phyloP scores from a whole-genome alignment of 345 rosid species.

The Orychophragmus violaceus region DNA sequence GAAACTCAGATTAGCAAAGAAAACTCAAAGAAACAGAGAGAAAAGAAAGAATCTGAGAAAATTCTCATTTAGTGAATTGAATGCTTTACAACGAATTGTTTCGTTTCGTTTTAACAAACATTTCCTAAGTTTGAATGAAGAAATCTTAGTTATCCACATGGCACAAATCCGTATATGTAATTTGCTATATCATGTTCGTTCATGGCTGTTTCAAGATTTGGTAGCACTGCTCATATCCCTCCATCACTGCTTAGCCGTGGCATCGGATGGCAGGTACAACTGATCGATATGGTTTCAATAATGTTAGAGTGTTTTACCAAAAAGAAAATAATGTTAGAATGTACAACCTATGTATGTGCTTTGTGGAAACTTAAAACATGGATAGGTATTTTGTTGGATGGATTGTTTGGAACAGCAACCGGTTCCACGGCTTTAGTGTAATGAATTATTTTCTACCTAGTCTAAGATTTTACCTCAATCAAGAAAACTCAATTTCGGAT shows the following conservation, averaged over 20 bases:
- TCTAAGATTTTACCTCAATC: neutral
- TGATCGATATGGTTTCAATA: neutral
- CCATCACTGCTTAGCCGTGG: slow-evolving; percentile 76
- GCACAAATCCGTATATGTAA: too few species aligned
- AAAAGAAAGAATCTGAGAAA: too few species aligned
- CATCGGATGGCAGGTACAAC: slow-evolving; percentile 63
- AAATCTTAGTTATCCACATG: too few species aligned
- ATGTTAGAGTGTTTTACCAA: too few species aligned
- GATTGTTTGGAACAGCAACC: slow-evolving; percentile 54
- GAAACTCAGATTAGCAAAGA: too few species aligned
- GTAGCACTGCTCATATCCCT: slow-evolving; percentile 72
- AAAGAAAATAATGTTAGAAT: neutral
- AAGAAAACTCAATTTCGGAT: neutral
- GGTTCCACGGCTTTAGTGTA: slow-evolving; percentile 83
- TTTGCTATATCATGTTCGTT: too few species aligned
- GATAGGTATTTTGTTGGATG: slow-evolving; percentile 50
- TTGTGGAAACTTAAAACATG: slow-evolving; percentile 12
- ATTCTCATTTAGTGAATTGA: too few species aligned
- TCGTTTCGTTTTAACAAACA: too few species aligned
- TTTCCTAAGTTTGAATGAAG: too few species aligned
- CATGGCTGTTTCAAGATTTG: slow-evolving; percentile 69
- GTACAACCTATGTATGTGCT: neutral
- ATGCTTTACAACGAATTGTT: too few species aligned
- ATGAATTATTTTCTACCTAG: neutral
- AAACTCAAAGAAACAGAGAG: too few species aligned